Evolutionary conservation across 1,284 basidiomycete genomes (phyloP), one percentile per base, ranked within the genome.

Genomic region (Ceratobasidium sp.): DNA sequence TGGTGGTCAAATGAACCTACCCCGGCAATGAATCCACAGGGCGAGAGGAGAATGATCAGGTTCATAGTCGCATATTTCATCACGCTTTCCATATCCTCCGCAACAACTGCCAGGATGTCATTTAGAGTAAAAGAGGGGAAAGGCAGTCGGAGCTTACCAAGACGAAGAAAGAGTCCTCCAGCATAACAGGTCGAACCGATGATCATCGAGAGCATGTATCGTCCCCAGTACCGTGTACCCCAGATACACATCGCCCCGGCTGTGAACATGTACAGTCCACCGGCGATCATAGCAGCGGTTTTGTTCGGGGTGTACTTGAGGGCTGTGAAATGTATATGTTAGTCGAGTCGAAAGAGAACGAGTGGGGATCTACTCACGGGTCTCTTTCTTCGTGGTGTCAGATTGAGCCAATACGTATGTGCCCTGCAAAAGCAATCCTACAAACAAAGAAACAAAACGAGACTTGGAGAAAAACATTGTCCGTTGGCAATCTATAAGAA

Each of bases 21-120:
- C 19, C 86, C 84, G 4, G 88, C 88, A 69, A 90, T 85, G 78
- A 90, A 90, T 19, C 86, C 87, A 72, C 89, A 90, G 7, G 89
- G 87, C 81, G 83, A 69, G 30, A 16, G 59, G 3, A 87, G 84
- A 46, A 87, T 82, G 72, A 88, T 83, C 9, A 87, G 75, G 73
- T 88, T 84, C 75, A 85, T 82, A 0, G 79, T 78, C 56, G 87
- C 87, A 72, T 85, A 88, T 4, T 84, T 56, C 25, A 36, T 56
- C 9, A 56, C 19, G 13, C 33, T 56, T 19, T 56, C 41, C 1
- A 53, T 42, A 19, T 56, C 53, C 4, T 75, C 1, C 79, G 80
- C 70, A 71, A 69, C 47, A 50, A 73, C 66, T 75, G 74, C 3
- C 72, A 74, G 70, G 4, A 36, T 36, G 11, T 46, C 42, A 46